Percentiles rank a stretch among this genome's conserved stretches.
These are phyloP conservation scores for Cladosporium sp. DNA, from an alignment of 2,329 filamentous ascomycete genomes.

Conservation along the genomic window DNA sequence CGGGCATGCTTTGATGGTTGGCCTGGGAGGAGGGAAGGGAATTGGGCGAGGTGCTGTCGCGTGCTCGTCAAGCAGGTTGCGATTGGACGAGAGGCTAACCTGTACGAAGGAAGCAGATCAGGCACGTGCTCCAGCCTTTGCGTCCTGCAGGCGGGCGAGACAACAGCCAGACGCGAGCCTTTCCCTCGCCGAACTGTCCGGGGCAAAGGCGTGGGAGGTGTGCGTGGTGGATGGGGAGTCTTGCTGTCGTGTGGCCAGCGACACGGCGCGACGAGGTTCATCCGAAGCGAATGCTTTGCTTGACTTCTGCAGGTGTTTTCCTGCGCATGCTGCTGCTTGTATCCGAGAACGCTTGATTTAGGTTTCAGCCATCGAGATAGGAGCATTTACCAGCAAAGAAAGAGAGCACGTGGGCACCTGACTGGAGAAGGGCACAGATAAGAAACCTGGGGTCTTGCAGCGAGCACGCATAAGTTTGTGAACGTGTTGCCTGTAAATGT, in stretches of 20 bases:
- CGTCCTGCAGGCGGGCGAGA: neutral
- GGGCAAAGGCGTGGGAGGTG: neutral
- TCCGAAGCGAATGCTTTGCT: neutral
- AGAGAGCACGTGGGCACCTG: conserved; percentile 5
- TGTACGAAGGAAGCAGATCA: conserved; percentile 1
- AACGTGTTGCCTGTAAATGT: too few species aligned
- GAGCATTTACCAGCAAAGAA: neutral
- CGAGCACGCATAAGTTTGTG: too few species aligned
- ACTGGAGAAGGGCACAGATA: neutral
- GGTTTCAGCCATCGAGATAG: neutral
- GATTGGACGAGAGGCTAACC: conserved; percentile 5
- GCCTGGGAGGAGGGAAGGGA: neutral
- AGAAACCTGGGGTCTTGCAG: neutral
- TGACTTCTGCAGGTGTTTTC: too few species aligned
- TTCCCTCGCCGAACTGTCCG: neutral
- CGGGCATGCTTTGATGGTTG: neutral
- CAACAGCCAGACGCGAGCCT: neutral
- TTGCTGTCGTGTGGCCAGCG: neutral
- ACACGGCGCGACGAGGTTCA: neutral
- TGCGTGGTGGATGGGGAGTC: neutral
- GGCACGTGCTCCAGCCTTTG: conserved; percentile 10
- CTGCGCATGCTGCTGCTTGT: too few species aligned
- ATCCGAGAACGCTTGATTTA: neutral
- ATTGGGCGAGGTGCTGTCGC: neutral
- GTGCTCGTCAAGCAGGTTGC: conserved; percentile 6